These are phyloP conservation scores for Leccinum disarticulatum DNA, from an alignment of 768 basidiomycete genomes.

Conservation along the genomic window DNA sequence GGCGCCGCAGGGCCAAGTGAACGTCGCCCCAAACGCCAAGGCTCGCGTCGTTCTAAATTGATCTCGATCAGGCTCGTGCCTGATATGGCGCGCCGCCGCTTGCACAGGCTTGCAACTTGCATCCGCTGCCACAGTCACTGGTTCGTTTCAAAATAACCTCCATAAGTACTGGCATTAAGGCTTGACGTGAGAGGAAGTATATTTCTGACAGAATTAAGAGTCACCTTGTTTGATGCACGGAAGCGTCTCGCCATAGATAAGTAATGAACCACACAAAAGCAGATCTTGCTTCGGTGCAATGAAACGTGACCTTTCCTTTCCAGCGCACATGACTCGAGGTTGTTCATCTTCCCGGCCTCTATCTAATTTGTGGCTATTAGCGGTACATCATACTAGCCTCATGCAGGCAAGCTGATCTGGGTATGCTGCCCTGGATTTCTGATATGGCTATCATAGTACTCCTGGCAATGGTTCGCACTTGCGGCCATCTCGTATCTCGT, in stretches of 20 bases:
- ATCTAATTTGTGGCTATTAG: conserved; percentile 3
- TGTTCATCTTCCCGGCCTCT: background rate
- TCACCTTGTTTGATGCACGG: conserved; percentile 12
- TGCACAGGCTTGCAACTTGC: background rate
- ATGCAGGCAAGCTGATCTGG: background rate
- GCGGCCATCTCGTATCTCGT: background rate
- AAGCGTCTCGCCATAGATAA: conserved; percentile 15
- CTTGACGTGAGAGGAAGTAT: background rate
- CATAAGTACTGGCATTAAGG: background rate
- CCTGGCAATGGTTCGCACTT: background rate
- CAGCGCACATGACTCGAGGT: conserved; percentile 1
- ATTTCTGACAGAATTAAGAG: conserved; percentile 6
- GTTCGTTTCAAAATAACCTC: conserved; percentile 18
- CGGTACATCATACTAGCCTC: background rate
- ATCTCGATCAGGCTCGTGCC: conserved; percentile 9
- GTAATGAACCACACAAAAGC: background rate
- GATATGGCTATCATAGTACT: background rate
- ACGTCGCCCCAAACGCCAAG: background rate
- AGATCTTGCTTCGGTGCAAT: conserved; percentile 3
- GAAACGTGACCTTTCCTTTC: background rate
- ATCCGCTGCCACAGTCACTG: background rate
- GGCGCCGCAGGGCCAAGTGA: background rate
- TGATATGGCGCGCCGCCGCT: conserved; percentile 7
- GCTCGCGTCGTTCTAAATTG: conserved; percentile 12
- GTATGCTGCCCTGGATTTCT: conserved; percentile 9